A percentile compares a stretch with the other conserved stretches of the same genome.
phyloP scores from a whole-genome alignment of 768 basidiomycete genomes.

The Sporobolomyces pararoseus region DNA sequence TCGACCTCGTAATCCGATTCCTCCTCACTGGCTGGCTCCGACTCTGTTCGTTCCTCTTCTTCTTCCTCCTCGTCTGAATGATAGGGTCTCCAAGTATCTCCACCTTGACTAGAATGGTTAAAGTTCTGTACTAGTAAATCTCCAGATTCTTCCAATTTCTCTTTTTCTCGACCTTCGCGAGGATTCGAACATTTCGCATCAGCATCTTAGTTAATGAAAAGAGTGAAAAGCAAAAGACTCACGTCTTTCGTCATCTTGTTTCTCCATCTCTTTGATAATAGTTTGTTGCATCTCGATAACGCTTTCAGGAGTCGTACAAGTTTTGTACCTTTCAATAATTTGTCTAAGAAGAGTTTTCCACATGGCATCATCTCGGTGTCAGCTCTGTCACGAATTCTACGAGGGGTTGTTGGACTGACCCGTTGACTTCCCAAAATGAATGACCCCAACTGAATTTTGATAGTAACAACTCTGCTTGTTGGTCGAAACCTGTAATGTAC shows the following conservation, averaged over 20 bases:
- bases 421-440: conserved; percentile 80
- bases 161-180: conserved; percentile 33
- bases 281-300: conserved; percentile 57
- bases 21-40: conserved; percentile 15
- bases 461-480: conserved; percentile 72
- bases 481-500: conserved; percentile 81
- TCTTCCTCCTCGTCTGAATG: conserved; percentile 29
- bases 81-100: conserved; percentile 29
- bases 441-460: conserved; percentile 85
- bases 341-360: conserved; percentile 52
- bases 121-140: conserved; percentile 44
- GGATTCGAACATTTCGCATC: background rate
- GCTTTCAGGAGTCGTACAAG: conserved; percentile 64
- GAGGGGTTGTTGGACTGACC: too few species aligned
- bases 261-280: conserved; percentile 54
- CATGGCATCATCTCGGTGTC: too few species aligned
- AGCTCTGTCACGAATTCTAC: too few species aligned
- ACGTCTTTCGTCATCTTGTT: conserved; percentile 40
- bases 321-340: conserved; percentile 71
- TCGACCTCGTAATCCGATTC: conserved; percentile 37
- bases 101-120: conserved; percentile 33
- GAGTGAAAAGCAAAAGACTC: background rate
- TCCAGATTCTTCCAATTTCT: conserved; percentile 32
- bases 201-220: background rate
- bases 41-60: conserved; percentile 27